These are phyloP conservation scores for Penicillium sp. DNA, from an alignment of 2,329 filamentous ascomycete genomes.

Conservation along the genomic window DNA sequence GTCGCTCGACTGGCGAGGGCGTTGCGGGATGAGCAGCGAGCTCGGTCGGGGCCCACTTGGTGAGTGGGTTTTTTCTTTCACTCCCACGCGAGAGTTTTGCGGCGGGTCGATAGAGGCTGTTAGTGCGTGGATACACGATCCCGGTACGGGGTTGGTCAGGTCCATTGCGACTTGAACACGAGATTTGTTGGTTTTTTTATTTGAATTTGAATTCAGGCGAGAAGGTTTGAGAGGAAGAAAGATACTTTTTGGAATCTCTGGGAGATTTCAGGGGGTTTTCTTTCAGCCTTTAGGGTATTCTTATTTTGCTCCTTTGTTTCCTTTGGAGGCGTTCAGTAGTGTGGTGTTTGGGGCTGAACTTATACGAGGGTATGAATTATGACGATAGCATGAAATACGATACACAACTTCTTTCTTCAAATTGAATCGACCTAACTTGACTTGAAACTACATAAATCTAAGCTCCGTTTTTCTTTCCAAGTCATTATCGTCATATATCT, in stretches of 20 bases:
- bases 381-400: conserved; percentile 7
- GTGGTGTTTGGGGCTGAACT: conserved; percentile 2
- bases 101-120: neutral
- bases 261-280: neutral
- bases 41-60: conserved; percentile 23
- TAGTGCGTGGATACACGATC: neutral
- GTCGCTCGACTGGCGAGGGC: conserved; percentile 36
- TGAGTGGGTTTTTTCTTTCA: conserved; percentile 6
- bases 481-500: neutral
- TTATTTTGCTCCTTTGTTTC: neutral
- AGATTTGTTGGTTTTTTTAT: no score
- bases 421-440: neutral
- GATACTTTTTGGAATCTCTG: neutral
- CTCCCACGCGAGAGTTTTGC: neutral
- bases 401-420: neutral
- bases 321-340: neutral
- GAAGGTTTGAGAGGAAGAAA: neutral
- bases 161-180: no score
- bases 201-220: neutral
- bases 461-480: neutral
- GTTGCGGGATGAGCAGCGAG: conserved; percentile 32
- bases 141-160: neutral
- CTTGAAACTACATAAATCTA: neutral
- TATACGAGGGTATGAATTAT: conserved; percentile 4
- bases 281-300: neutral